These are phyloP conservation scores for Polytrichum commune DNA, from an alignment of 225 moss, liverwort and hornwort species.

Conservation along the genomic window DNA sequence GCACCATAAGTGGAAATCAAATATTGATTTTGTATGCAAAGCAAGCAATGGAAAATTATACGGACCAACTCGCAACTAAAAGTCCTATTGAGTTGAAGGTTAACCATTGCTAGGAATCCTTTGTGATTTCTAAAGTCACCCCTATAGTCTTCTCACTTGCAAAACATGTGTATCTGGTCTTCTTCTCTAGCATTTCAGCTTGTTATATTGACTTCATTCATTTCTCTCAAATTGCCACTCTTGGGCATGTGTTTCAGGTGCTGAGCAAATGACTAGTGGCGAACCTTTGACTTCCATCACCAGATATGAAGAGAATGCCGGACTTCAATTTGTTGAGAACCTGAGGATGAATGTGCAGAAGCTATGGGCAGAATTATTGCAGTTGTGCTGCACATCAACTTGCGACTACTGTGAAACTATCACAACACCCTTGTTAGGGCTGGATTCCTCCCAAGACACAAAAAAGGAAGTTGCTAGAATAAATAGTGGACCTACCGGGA, in stretches of 20 bases:
- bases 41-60: too few relatives aligned
- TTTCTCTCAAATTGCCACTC: not conserved
- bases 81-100: too few relatives aligned
- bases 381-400: constrained; percentile 31
- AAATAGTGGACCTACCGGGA: not conserved
- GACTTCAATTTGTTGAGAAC: constrained; percentile 62
- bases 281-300: constrained; percentile 36
- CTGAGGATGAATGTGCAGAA: constrained; percentile 69
- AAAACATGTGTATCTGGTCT: too few relatives aligned
- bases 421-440: constrained; percentile 9
- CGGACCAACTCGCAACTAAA: too few relatives aligned
- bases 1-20: too few relatives aligned
- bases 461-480: constrained; percentile 13
- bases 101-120: not conserved
- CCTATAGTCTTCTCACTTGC: too few relatives aligned
- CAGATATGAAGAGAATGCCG: constrained; percentile 31
- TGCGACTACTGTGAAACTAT: constrained; percentile 36
- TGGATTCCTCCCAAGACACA: constrained; percentile 10
- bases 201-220: too few relatives aligned
- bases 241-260: constrained; percentile 34
- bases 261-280: constrained; percentile 41
- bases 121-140: not conserved
- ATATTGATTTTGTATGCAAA: too few relatives aligned
- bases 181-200: too few relatives aligned
- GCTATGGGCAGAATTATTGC: constrained; percentile 64